Conservation (phyloP, 139 green algal species). For the Auxenochlorella pyrenoidosa region DNA sequence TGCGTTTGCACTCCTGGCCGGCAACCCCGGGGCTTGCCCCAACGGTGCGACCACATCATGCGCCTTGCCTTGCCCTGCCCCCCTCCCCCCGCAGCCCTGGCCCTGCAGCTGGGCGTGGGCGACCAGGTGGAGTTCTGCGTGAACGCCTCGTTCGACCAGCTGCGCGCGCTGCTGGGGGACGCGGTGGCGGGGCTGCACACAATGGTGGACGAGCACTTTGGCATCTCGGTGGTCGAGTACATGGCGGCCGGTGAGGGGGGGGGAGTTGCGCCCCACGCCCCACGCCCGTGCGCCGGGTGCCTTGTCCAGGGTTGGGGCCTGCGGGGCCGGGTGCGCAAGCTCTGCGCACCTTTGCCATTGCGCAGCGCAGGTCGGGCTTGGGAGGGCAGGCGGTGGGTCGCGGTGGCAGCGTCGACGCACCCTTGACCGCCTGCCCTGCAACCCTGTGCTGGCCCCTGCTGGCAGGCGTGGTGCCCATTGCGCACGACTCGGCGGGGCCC, state of each 20-base stretch:
- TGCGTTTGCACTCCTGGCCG: too few species aligned
- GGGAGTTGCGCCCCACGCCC: too few species aligned
- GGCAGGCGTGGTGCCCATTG: slow-evolving; percentile 87
- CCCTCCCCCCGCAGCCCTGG: slow-evolving; percentile 39
- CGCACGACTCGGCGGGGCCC: slow-evolving; percentile 86
- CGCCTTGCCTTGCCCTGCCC: too few species aligned
- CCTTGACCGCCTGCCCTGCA: too few species aligned
- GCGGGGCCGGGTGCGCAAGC: too few species aligned
- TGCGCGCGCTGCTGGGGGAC: slow-evolving; percentile 78
- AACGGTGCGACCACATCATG: too few species aligned
- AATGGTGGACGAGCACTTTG: slow-evolving; percentile 99
- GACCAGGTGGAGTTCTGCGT: slow-evolving; percentile 54
- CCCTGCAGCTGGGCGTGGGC: slow-evolving; percentile 47
- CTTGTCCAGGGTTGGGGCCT: too few species aligned
- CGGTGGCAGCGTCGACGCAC: too few species aligned
- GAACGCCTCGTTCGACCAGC: slow-evolving; percentile 78
- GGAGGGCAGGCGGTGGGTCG: background rate
- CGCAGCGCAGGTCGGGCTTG: background rate
- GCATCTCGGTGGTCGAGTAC: slow-evolving; percentile 98
- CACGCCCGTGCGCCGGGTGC: too few species aligned
- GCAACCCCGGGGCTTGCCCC: too few species aligned
- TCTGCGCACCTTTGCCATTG: too few species aligned
- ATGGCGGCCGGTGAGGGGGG: slow-evolving; percentile 88
- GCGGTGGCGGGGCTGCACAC: slow-evolving; percentile 94
- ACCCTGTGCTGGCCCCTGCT: too few species aligned